Conservation (phyloP, 148 eudicot species). For the Chenopodium album region DNA sequence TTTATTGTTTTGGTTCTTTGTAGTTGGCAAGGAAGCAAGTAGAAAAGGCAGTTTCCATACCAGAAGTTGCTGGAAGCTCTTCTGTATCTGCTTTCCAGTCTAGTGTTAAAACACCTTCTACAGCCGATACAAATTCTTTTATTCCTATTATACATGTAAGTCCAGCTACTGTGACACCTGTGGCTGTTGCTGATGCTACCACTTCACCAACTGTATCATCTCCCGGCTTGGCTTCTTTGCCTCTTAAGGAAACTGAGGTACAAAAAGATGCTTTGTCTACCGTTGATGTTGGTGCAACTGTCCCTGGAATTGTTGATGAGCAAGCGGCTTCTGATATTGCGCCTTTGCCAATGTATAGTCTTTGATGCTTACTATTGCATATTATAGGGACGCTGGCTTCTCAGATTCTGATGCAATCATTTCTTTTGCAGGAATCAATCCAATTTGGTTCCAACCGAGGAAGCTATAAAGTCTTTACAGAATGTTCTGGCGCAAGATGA, state of each 20-base stretch:
- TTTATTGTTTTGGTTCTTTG: conserved; percentile 23
- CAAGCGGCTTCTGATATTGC: conserved; percentile 29
- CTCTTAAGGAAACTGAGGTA: conserved; percentile 31
- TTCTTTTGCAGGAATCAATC: conserved; percentile 39
- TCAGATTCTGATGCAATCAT: conserved; percentile 12
- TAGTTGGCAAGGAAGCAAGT: conserved; percentile 77
- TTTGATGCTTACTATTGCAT: conserved; percentile 12
- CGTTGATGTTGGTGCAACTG: conserved; percentile 32
- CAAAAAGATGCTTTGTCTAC: conserved; percentile 34
- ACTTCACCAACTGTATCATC: conserved; percentile 35
- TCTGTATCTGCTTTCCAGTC: conserved; percentile 38
- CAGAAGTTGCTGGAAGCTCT: conserved; percentile 33
- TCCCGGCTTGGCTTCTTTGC: conserved; percentile 34
- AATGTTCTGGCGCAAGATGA: conserved; percentile 34
- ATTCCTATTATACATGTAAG: conserved; percentile 39
- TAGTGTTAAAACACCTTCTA: conserved; percentile 33
- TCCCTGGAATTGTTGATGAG: conserved; percentile 29
- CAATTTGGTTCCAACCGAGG: conserved; percentile 32
- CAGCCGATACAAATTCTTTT: conserved; percentile 30
- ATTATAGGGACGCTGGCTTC: neutral
- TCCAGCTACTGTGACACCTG: conserved; percentile 49
- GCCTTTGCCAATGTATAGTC: conserved; percentile 43
- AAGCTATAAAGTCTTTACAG: conserved; percentile 37
- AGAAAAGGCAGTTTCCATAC: conserved; percentile 33
- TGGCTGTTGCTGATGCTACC: conserved; percentile 31